Base-by-base conservation (phyloP, 352 stramenopile genomes). In the Peronospora destructor region DNA sequence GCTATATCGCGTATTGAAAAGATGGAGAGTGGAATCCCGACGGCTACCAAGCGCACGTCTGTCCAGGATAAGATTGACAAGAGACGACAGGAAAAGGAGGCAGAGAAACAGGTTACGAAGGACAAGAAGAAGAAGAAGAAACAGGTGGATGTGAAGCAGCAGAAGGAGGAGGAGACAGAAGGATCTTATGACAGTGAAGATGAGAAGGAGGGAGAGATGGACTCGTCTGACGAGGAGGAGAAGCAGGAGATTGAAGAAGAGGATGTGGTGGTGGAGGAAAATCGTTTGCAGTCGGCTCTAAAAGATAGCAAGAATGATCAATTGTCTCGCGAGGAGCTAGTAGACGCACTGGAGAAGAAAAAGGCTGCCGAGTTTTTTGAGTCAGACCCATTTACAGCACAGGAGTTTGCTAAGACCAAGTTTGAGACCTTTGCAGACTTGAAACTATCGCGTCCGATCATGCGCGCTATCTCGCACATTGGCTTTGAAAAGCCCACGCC, bases 401-500 rank as follows among this genome's bases (percentile, higher is more conserved):
- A 91, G 34, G 74, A 86, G 52, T 85, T 86, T 29, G 69, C 77
- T 4, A 88, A 89, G 55, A 85, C 73, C 49, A 87, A 87, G 44
- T 85, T 96, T 48, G 81, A 95, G 48, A 87, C 84, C 1, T 99
- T 99, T 71, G 83, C 85, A 4, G 85, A 99, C 63, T 74, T 99
- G 28, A 97, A 97, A 61, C 71, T 99, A 13, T 98, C 91, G 29
- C 85, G 96, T 33, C 95, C 96, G 28, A 77, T 99, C 34, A 84
- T 99, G 58, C 84, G 95, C 26, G 97, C 95, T 5, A 87, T 99
- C 47, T 88, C 95, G 17, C 81, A 93, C 50, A 92, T 99, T 62
- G 95, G 96, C 26, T 99, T 98, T 67, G 84, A 97, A 26, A 95
- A 91, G 39, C 97, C 96, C 10, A 98, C 97, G 42, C 85, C 94